Evolutionary conservation across 2,329 filamentous ascomycete genomes (phyloP), one percentile per base, ranked within the genome.

Genomic region (Penicillium sp.): DNA sequence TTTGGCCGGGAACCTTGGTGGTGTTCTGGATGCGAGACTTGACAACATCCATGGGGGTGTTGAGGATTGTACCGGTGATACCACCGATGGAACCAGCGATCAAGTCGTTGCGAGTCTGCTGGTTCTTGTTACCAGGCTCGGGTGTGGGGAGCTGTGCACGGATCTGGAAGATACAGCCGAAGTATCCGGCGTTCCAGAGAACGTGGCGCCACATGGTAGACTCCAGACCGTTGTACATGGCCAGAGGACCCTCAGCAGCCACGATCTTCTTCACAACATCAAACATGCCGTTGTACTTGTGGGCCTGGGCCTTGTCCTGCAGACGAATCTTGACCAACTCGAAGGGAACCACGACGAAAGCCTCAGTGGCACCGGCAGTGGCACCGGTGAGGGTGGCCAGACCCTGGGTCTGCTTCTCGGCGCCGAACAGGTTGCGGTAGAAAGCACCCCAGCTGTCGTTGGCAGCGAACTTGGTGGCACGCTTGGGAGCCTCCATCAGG

Each of bases 11-110:
- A 38, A 96, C 79, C 81, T 89, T 93, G 62, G 89, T 82, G 52
- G 85, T 91, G 79, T 99, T 99, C 77, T 99, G 94, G 64, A 99
- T 99, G 60, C 94, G 88, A 62, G 90, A 95, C 84, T 99, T 99
- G 78, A 97, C 92, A 18, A 97, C 93, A 69, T 97, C 92, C 85
- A 96, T 87, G 54, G 92, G 92, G 3, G 93, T 97, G 81, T 99
- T 99, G 60, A 97, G 72, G 39, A 97, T 83, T 3, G 93, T 99
- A 73, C 94, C 93, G 48, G 88, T 81, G 5, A 92, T 97, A 57
- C 94, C 94, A 77, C 94, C 94, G 60, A 96, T 76, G 41, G 88
- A 83, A 72, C 94, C 94, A 18, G 92, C 92, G 52, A 96, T 77
- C 61, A 99, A 78, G 68, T 99, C 92, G 72, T 96, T 97, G 55